phyloP scores from a whole-genome alignment of 305 asterid species.

The Plantago coronopus region DNA sequence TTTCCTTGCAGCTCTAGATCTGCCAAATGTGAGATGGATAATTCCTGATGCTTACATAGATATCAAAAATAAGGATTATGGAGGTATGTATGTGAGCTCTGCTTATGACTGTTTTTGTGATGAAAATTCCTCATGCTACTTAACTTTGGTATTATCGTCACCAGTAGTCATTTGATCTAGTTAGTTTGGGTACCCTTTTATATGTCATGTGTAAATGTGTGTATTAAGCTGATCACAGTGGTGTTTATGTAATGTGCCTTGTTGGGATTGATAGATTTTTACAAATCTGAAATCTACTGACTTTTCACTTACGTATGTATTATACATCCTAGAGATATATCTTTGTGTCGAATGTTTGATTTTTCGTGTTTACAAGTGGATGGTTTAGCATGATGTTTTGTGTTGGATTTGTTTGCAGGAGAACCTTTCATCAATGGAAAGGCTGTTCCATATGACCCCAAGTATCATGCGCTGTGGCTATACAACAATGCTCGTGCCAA shows the following conservation, averaged over 20 bases:
- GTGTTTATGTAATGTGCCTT: too few relatives aligned
- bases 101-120: too few relatives aligned
- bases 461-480: constrained; percentile 95
- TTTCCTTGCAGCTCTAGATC: constrained; percentile 64
- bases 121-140: too few relatives aligned
- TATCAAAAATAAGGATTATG: constrained; percentile 87
- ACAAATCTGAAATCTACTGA: too few relatives aligned
- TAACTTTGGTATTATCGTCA: too few relatives aligned
- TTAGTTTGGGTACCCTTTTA: too few relatives aligned
- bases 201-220: too few relatives aligned
- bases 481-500: constrained; percentile 89
- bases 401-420: constrained; percentile 43
- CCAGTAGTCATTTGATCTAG: too few relatives aligned
- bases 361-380: background rate
- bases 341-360: background rate
- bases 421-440: constrained; percentile 93
- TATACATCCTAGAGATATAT: background rate
- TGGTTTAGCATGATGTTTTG: constrained; percentile 3
- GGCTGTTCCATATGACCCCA: constrained; percentile 94
- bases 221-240: too few relatives aligned
- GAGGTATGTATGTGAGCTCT: constrained; percentile 48
- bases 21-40: constrained; percentile 82
- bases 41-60: constrained; percentile 96
- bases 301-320: too few relatives aligned
- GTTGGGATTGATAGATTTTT: too few relatives aligned